Evolutionary conservation across 2,329 filamentous ascomycete genomes (phyloP), one percentile per base, ranked within the genome.

Genomic region (Neopestalotiopsis sp.): DNA sequence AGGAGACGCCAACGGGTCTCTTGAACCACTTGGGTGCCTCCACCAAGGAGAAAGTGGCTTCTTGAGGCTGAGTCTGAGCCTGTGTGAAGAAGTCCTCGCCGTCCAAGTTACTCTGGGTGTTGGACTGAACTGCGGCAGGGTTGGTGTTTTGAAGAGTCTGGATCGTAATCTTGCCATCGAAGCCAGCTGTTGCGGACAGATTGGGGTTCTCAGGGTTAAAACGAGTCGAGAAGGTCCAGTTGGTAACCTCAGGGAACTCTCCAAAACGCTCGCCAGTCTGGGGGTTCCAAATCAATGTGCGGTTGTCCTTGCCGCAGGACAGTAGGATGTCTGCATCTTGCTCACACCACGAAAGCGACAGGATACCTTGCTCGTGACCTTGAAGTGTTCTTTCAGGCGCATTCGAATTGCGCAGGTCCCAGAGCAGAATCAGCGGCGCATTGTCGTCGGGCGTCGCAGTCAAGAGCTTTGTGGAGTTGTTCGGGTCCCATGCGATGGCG

Each of bases 71-170:
- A 6, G 91, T 93, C 79, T 97, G 95, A 12, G 95, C 95, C 79
- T 94, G 95, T 14, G 93, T 92, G 77, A 99, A 99, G 85, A 99
- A 99, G 77, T 98, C 96, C 77, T 97, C 96, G 62, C 93, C 95
- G 76, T 98, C 94, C 40, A 96, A 82, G 66, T 90, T 90, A 74
- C 86, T 90, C 75, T 93, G 90, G 12, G 90, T 87, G 5, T 88
- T 85, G 57, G 86, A 84, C 79, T 94, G 90, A 1, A 91, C 87
- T n/a, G 88, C 86, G 68, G 93, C 89, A 12, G 91, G 89, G 78
- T 96, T 97, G 42, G 95, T 97, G 81, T 96, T 98, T 78, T 99
- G 96, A 56, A 98, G 87, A 1, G 95, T 97, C 79, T 98, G 95
- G 59, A 99, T 86, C 1, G 93, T 91, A 71, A 99, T 97, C 82